Base-by-base conservation (phyloP, 2,329 filamentous ascomycete genomes). In the Monilinia polystroma region DNA sequence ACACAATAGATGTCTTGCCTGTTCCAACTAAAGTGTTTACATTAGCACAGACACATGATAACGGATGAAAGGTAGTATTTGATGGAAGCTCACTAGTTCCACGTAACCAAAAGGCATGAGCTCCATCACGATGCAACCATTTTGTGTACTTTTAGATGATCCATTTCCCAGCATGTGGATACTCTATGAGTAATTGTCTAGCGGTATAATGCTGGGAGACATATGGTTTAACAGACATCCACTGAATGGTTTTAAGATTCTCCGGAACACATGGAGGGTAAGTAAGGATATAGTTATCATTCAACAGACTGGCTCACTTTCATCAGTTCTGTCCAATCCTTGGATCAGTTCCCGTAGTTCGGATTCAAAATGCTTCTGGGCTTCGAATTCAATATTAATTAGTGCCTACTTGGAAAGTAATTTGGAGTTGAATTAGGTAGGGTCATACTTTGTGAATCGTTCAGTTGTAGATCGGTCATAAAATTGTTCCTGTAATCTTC, bases 171-270 rank as follows among this genome's bases (percentile, higher is more conserved):
- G 56, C 56, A 59, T 59, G 26, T 32, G 41, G 56, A 29, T 47
- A 59, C 16, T 59, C 26, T 10, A 23, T 18, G 20, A 59, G 56
- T 59, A 47, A n/a, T 59, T 47, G 41, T 47, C 41, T 45, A 59
- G 56, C 56, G 11, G 56, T 59, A 20, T 47, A 59, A 47, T 59
- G 56, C 26, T n/a, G 56, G 29, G 56, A 47, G 6, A 47, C 45
- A 12, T 59, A 16, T 47, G 26, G 26, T 59, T 32, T 47, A 32
- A 47, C 26, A 32, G 56, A 59, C 32, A 32, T 18, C 41, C 18
- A 47, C 29, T 32, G 23, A 10, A 59, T 59, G 2, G 47, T n/a
- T 47, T 47, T 41, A 35, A 59, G 18, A 7, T 47, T 59, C 4
- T 58, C 52, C 35, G 20, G 29, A 35, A 35, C 1, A 35, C 52